Conservation (phyloP, 2,329 filamentous ascomycete genomes). For the Arachnomyces sp. region DNA sequence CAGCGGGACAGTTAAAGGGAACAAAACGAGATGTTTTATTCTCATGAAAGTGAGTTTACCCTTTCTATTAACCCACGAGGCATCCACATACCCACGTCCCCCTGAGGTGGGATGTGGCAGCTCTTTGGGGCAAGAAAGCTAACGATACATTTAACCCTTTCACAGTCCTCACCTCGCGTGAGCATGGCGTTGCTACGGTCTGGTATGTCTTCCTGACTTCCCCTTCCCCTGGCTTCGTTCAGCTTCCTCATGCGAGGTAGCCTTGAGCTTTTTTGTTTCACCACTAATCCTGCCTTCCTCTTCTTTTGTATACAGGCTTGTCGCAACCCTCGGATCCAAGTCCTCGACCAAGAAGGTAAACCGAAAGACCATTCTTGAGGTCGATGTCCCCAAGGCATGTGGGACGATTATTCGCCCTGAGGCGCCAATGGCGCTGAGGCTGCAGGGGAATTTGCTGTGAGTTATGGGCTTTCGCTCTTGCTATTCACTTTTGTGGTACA, state of each 20-base stretch:
- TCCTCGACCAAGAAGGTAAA: constrained; percentile 66
- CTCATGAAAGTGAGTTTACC: constrained; percentile 79
- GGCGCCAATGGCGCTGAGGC: constrained; percentile 78
- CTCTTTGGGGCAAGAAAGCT: too few species aligned
- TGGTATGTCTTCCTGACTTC: constrained; percentile 54
- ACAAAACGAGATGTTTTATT: constrained; percentile 71
- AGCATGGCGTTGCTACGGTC: constrained; percentile 89
- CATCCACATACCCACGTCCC: too few species aligned
- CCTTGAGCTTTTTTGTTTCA: background rate
- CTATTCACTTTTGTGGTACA: background rate
- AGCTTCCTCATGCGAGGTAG: background rate
- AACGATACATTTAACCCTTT: constrained; percentile 15
- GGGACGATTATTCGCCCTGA: constrained; percentile 78
- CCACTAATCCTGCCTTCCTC: background rate
- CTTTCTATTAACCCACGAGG: too few species aligned
- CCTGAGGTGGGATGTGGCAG: too few species aligned
- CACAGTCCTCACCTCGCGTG: constrained; percentile 68
- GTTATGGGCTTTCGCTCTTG: constrained; percentile 14
- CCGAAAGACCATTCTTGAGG: constrained; percentile 78
- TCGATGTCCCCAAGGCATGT: constrained; percentile 81
- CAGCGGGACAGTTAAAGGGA: background rate
- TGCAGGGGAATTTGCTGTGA: constrained; percentile 81
- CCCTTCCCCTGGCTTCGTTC: background rate
- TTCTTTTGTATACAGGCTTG: constrained; percentile 56
- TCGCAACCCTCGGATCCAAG: constrained; percentile 76